These are phyloP conservation scores for Pleurozium schreberi DNA, from an alignment of 225 moss, liverwort and hornwort species.

Conservation along the genomic window DNA sequence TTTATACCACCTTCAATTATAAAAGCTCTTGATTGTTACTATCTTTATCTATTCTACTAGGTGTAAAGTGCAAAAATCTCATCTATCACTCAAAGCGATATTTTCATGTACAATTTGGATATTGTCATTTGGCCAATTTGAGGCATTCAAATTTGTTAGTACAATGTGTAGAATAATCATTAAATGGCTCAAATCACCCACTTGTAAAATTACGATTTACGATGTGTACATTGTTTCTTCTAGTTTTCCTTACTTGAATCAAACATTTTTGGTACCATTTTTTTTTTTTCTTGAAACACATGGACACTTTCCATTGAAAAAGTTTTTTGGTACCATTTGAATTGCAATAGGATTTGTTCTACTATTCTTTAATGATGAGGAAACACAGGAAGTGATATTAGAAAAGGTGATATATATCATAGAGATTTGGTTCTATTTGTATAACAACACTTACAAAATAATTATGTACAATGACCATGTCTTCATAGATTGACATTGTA, in stretches of 20 bases:
- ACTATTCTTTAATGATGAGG: fast-evolving
- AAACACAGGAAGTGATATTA: background rate
- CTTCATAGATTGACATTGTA: background rate
- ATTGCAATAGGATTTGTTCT: background rate
- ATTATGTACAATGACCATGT: background rate
- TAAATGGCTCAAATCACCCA: no score
- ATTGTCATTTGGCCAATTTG: no score
- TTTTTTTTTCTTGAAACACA: no score
- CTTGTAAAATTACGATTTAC: no score
- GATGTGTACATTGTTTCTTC: no score
- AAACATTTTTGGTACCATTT: no score
- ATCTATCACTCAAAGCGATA: background rate
- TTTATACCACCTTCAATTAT: background rate
- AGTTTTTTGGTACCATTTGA: no score
- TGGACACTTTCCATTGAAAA: no score
- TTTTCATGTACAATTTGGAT: background rate
- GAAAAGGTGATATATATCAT: background rate
- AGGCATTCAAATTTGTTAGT: no score
- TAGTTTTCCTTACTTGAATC: background rate
- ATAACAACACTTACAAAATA: background rate
- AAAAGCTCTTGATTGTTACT: background rate
- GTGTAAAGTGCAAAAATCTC: background rate
- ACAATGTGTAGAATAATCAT: no score
- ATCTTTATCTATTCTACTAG: background rate
- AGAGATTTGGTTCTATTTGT: background rate